Conservation (phyloP, 768 basidiomycete genomes). For the Amanita phalloides region DNA sequence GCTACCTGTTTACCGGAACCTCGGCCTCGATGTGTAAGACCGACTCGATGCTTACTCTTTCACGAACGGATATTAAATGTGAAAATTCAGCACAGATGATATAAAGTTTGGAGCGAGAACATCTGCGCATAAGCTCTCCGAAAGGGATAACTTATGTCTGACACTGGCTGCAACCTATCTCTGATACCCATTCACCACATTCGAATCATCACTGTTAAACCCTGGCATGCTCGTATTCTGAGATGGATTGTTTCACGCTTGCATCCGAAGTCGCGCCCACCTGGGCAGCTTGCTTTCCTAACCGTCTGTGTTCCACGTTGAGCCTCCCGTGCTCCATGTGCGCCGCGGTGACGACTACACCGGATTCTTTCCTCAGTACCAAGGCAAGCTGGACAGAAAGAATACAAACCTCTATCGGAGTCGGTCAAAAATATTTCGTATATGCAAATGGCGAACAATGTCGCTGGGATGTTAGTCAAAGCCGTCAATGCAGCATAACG, state of each 20-base stretch:
- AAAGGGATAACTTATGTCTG: no score
- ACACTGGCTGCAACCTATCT: no score
- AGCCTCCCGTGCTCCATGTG: neutral
- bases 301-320: neutral
- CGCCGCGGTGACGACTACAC: conserved; percentile 1
- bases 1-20: no score
- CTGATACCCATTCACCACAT: no score
- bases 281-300: neutral
- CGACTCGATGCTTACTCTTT: no score
- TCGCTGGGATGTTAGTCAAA: conserved; percentile 58
- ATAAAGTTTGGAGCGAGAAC: no score
- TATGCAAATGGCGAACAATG: conserved; percentile 36
- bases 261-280: neutral
- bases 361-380: neutral
- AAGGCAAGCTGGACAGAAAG: neutral
- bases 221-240: neutral
- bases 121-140: no score
- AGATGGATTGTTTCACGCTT: neutral
- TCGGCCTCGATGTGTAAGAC: no score
- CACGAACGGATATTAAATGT: no score
- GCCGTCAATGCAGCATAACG: conserved; percentile 52
- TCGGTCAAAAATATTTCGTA: conserved; percentile 52
- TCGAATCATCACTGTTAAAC: neutral
- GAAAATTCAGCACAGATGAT: no score
- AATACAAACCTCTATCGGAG: conserved; percentile 39